phyloP scores from a whole-genome alignment of 768 basidiomycete species.

The Lyophyllum shimeji region DNA sequence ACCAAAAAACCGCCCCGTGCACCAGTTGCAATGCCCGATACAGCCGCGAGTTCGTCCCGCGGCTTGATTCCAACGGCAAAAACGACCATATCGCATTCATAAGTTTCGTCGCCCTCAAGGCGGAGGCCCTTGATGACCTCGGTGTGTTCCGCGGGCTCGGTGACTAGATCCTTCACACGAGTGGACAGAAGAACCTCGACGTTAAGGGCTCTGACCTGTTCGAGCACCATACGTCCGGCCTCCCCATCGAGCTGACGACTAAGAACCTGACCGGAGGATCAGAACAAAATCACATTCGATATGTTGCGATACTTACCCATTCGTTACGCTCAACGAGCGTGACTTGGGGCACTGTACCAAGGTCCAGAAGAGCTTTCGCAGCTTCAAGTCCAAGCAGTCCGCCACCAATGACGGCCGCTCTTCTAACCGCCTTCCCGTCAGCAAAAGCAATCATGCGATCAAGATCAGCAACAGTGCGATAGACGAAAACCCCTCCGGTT shows the following conservation, averaged over 20 bases:
- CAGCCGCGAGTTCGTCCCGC: conserved; percentile 63
- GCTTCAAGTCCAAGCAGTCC: conserved; percentile 74
- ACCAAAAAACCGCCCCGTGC: conserved; percentile 58
- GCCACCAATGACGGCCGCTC: conserved; percentile 63
- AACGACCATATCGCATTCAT: conserved; percentile 52
- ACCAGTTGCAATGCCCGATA: conserved; percentile 49
- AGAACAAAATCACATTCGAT: background rate
- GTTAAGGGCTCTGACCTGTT: conserved; percentile 19
- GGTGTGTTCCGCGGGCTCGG: background rate
- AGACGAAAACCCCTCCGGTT: conserved; percentile 65
- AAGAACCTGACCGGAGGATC: background rate
- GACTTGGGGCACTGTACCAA: conserved; percentile 8
- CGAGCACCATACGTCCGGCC: conserved; percentile 22
- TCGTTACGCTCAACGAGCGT: conserved; percentile 7
- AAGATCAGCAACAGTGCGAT: conserved; percentile 70
- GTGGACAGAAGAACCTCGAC: conserved; percentile 9
- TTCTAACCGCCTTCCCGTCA: conserved; percentile 40
- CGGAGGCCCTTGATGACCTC: background rate
- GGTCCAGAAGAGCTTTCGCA: conserved; percentile 41
- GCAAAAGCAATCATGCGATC: conserved; percentile 63
- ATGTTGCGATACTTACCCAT: conserved; percentile 16
- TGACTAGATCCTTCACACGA: background rate
- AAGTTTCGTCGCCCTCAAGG: background rate
- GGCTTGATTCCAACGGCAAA: conserved; percentile 72
- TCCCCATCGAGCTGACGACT: conserved; percentile 27